A percentile compares a stretch with the other conserved stretches of the same genome.
phyloP scores from a whole-genome alignment of 768 basidiomycete genomes.

The Termitomyces sp. region DNA sequence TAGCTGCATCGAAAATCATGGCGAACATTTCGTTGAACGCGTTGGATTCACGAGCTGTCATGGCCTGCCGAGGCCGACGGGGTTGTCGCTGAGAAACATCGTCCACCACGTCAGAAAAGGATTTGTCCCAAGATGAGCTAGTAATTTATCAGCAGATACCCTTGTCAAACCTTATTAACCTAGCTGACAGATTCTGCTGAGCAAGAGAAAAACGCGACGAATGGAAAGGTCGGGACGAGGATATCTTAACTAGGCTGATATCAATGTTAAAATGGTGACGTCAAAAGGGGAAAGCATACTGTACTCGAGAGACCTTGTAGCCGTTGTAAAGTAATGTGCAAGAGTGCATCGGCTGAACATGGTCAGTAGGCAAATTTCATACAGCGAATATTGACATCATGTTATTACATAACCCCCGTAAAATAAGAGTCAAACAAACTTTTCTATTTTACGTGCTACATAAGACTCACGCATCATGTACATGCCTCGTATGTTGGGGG shows the following conservation, averaged over 20 bases:
- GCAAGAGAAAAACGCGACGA: background rate
- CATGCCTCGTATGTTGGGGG: too few relatives aligned
- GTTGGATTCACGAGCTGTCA: slow-evolving; percentile 62
- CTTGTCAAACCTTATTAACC: background rate
- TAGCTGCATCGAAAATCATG: slow-evolving; percentile 56
- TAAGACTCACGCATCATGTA: too few relatives aligned
- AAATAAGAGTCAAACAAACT: too few relatives aligned
- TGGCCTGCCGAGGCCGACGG: slow-evolving; percentile 42
- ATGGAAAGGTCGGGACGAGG: background rate
- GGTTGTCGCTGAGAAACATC: slow-evolving; percentile 9
- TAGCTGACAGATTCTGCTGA: background rate
- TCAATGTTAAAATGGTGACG: background rate
- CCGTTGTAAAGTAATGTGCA: slow-evolving; percentile 1
- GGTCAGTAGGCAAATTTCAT: background rate
- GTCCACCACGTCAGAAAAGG: slow-evolving; percentile 45
- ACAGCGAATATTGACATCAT: background rate
- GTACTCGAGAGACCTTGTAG: background rate
- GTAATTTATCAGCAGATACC: background rate
- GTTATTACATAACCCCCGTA: too few relatives aligned
- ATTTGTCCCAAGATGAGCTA: slow-evolving; percentile 12
- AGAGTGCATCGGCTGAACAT: slow-evolving; percentile 14
- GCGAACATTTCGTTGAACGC: slow-evolving; percentile 73
- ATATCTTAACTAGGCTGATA: background rate
- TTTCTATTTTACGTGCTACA: too few relatives aligned
- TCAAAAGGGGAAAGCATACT: background rate